Evolutionary conservation across 495 filamentous ascomycete species (phyloP).

Genomic region (Bacidia rubella): DNA sequence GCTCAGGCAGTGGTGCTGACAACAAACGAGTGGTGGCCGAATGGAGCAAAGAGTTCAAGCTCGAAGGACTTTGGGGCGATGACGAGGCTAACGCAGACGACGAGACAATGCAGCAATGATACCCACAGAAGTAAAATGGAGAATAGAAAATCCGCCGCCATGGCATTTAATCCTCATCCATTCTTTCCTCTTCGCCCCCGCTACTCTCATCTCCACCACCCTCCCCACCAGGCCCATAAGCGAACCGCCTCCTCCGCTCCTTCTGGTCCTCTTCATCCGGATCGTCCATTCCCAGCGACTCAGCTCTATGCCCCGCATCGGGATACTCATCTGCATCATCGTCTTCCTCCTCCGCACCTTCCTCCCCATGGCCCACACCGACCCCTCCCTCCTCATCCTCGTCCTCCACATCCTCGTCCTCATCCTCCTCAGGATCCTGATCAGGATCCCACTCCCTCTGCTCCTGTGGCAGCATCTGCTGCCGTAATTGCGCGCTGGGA

Average conservation of each 20-base stretch:
- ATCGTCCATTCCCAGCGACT: conserved; percentile 7
- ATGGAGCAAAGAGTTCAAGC: conserved; percentile 92
- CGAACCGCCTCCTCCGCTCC: conserved; percentile 3
- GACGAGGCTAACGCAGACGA: conserved; percentile 29
- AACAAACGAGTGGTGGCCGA: conserved; percentile 71
- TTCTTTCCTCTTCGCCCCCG: conserved; percentile 1
- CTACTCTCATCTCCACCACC: neutral
- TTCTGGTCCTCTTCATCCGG: conserved; percentile 12
- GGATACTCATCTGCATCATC: conserved; percentile 36
- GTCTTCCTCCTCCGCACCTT: conserved; percentile 25
- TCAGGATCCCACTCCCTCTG: conserved; percentile 25
- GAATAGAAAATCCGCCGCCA: neutral
- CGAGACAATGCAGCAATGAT: conserved; percentile 10
- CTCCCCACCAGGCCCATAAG: conserved; percentile 1
- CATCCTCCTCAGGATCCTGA: conserved; percentile 17
- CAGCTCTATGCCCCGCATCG: conserved; percentile 37
- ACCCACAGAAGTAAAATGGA: neutral
- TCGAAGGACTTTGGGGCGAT: conserved; percentile 86
- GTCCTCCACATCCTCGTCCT: conserved; percentile 15
- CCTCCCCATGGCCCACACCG: conserved; percentile 19
- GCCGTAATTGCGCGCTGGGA: conserved; percentile 20
- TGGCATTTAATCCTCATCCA: neutral
- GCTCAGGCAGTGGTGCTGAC: neutral
- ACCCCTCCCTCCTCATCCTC: conserved; percentile 27
- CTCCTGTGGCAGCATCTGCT: conserved; percentile 29